A percentile compares a stretch with the other conserved stretches of the same genome.
These are phyloP conservation scores for Trametopsis cervina DNA, from an alignment of 768 basidiomycete genomes.

Conservation along the genomic window DNA sequence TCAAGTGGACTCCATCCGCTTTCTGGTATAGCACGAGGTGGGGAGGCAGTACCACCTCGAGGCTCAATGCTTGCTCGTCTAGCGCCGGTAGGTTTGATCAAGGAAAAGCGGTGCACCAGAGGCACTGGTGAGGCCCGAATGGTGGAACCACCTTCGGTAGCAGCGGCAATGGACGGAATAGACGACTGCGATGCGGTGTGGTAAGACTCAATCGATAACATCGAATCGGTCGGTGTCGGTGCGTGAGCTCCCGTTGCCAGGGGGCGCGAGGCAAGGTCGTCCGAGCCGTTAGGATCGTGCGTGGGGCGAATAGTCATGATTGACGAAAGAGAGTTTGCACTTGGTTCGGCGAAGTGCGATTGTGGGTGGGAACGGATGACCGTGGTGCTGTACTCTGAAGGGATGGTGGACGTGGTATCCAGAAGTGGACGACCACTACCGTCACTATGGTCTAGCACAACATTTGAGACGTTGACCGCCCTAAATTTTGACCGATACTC, in stretches of 20 bases:
- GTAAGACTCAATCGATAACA: constrained; percentile 55
- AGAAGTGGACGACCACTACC: constrained; percentile 53
- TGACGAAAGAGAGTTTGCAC: constrained; percentile 60
- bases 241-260: constrained; percentile 27
- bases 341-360: constrained; percentile 21
- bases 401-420: constrained; percentile 33
- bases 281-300: constrained; percentile 40
- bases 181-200: constrained; percentile 50
- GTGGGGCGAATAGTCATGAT: constrained; percentile 63
- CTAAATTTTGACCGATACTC: constrained; percentile 11
- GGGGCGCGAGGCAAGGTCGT: constrained; percentile 31
- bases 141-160: constrained; percentile 75
- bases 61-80: constrained; percentile 33
- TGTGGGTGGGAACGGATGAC: constrained; percentile 50
- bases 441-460: constrained; percentile 26
- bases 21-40: constrained; percentile 23
- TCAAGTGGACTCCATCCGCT: constrained; percentile 72
- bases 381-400: constrained; percentile 64
- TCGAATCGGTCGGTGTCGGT: constrained; percentile 32
- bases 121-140: constrained; percentile 41
- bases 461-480: constrained; percentile 11
- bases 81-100: constrained; percentile 65
- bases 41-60: constrained; percentile 28
- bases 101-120: constrained; percentile 78
- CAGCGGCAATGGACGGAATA: constrained; percentile 47